A percentile compares a stretch with the other conserved stretches of the same genome.
Evolutionary conservation across 257 asterid genomes (phyloP).

Genomic region (Plantago major): DNA sequence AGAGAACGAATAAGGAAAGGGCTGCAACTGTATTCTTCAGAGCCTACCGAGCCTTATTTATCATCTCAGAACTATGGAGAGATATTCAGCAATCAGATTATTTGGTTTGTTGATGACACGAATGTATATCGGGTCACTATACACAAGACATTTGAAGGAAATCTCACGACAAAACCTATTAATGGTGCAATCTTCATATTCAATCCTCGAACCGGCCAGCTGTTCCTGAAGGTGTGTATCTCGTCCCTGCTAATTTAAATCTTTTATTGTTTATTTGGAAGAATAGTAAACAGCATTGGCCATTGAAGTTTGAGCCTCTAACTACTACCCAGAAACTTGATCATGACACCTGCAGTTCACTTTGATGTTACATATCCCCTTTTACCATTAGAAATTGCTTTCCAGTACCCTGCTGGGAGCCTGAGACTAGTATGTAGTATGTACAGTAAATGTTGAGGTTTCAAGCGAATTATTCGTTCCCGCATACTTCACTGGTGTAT

Average conservation of each 20-base stretch:
- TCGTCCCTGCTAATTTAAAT: constrained; percentile 1
- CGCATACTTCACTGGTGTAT: too few species aligned
- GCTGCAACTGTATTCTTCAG: constrained; percentile 93
- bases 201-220: constrained; percentile 96
- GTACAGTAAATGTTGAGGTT: too few species aligned
- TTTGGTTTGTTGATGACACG: constrained; percentile 99
- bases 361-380: too few species aligned
- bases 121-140: constrained; percentile 96
- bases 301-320: too few species aligned
- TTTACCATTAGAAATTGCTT: too few species aligned
- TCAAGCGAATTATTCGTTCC: too few species aligned
- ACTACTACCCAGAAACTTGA: too few species aligned
- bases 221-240: constrained; percentile 70
- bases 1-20: constrained; percentile 97
- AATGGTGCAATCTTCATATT: constrained; percentile 97
- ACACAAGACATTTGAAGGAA: constrained; percentile 98
- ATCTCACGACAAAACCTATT: constrained; percentile 93
- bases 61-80: constrained; percentile 99
- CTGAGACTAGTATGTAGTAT: too few species aligned
- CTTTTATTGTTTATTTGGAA: neutral
- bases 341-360: too few species aligned
- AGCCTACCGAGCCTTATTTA: constrained; percentile 95
- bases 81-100: constrained; percentile 95
- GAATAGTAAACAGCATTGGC: neutral
- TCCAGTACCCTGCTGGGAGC: too few species aligned